Evolutionary conservation across 108 stramenopile species (phyloP), one percentile per base, ranked within the genome.

Genomic region (Ochromonas danica): DNA sequence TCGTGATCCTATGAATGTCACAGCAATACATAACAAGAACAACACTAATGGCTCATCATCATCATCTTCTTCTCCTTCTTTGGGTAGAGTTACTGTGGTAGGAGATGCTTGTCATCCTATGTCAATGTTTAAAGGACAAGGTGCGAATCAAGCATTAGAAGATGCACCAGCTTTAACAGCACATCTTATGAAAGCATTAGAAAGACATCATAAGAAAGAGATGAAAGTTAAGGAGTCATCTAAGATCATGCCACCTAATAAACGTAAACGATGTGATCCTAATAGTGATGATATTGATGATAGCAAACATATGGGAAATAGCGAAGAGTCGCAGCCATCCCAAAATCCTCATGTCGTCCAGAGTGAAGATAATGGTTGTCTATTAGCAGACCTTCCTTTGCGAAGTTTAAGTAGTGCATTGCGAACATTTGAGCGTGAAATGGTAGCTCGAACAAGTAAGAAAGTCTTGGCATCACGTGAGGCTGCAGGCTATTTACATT

Each of bases 81-180:
- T 22, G 33, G 51, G 51, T 57, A 3, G 63, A 67, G 63, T 67
- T 6, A 62, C 81, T 0, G 30, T 82, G 30, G 30, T 94, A 3
- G 95, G 95, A 1, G 95, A 96, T 85, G 95, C 95, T 1, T 79
- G 90, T 0, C 95, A 96, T 80, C 74, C 89, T 1, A 94, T 96
- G 94, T 88, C 88, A 6, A 91, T 91, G 0, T 96, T 96, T 89
- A 96, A 96, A 78, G 95, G 95, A 63, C 92, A 93, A 71, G 95
- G 95, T 17, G 94, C 94, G 42, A 94, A 96, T 81, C 93, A 94
- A 82, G 92, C 94, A 0, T 81, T 96, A 61, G 70, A 86, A 22
- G 95, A 96, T 78, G 95, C 42, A 1, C 43, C 70, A 43, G 27
- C 28, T 6, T 39, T 83, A 2, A 78, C 83, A 39, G 38, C 6